Evolutionary conservation across 768 basidiomycete species (phyloP).

Genomic region (Tricholoma terreum): DNA sequence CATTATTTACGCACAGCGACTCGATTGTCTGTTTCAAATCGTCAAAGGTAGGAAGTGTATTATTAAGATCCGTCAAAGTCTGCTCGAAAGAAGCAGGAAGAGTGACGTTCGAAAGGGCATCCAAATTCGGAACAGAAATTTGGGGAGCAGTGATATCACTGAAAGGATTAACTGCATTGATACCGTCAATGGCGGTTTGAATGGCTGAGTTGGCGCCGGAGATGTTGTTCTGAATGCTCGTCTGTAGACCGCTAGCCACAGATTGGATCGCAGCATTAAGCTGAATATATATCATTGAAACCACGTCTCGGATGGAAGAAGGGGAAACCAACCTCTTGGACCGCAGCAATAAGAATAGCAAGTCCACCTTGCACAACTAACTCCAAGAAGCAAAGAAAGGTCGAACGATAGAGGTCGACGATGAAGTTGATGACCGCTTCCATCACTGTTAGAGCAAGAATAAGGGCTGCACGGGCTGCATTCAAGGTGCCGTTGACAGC

Average conservation of each 20-base stretch:
- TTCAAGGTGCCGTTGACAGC: conserved; percentile 78
- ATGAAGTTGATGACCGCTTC: conserved; percentile 90
- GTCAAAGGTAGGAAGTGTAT: conserved; percentile 72
- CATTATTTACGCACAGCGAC: conserved; percentile 50
- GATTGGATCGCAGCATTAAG: conserved; percentile 66
- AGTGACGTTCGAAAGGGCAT: conserved; percentile 70
- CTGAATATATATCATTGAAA: conserved; percentile 34
- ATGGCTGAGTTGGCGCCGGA: conserved; percentile 66
- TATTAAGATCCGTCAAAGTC: conserved; percentile 73
- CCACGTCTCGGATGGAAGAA: background rate
- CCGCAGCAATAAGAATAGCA: conserved; percentile 75
- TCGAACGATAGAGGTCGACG: conserved; percentile 88
- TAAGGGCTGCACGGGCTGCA: conserved; percentile 69
- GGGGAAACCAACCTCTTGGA: conserved; percentile 63
- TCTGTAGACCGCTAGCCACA: conserved; percentile 58
- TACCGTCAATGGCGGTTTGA: conserved; percentile 52
- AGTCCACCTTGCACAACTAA: conserved; percentile 82
- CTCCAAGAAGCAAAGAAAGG: conserved; percentile 92
- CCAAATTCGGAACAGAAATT: conserved; percentile 73
- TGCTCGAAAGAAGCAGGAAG: conserved; percentile 77
- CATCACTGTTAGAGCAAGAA: conserved; percentile 76
- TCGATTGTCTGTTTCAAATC: conserved; percentile 70
- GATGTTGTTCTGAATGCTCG: conserved; percentile 71
- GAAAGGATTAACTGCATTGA: conserved; percentile 80
- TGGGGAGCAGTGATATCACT: conserved; percentile 64